Percentiles rank a stretch among this genome's conserved stretches.
Evolutionary conservation across 1,139 yeast genomes (phyloP).

Genomic region (Arxiozyma slooffiae): DNA sequence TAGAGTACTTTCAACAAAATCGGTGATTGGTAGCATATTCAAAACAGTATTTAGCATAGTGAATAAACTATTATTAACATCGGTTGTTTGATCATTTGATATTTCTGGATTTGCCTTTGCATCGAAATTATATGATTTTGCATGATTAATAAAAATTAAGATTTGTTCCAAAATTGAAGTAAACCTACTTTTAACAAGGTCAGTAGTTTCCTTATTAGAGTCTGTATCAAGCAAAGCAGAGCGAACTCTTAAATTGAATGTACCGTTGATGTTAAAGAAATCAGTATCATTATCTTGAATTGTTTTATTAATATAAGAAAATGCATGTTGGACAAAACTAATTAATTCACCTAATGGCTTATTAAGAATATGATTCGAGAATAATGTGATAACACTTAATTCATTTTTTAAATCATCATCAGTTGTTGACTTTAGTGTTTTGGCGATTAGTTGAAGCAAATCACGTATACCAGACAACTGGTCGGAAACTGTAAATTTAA

Average conservation of each 20-base stretch:
- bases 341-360: slow-evolving; percentile 42
- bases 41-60: slow-evolving; percentile 52
- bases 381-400: slow-evolving; percentile 48
- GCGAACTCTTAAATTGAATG: slow-evolving; percentile 51
- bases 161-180: slow-evolving; percentile 37
- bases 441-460: slow-evolving; percentile 47
- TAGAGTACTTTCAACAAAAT: slow-evolving; percentile 58
- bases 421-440: slow-evolving; percentile 25
- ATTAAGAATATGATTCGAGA: slow-evolving; percentile 51
- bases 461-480: slow-evolving; percentile 54
- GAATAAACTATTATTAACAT: slow-evolving; percentile 31
- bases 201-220: slow-evolving; percentile 21
- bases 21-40: slow-evolving; percentile 62
- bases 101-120: slow-evolving; percentile 2
- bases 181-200: slow-evolving; percentile 35
- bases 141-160: slow-evolving; percentile 28
- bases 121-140: background rate
- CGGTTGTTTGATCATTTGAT: slow-evolving; percentile 14
- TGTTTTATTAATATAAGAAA: slow-evolving; percentile 44
- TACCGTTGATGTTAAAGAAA: slow-evolving; percentile 36
- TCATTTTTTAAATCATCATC: slow-evolving; percentile 34
- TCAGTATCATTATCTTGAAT: slow-evolving; percentile 37
- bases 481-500: slow-evolving; percentile 55
- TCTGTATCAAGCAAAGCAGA: slow-evolving; percentile 44
- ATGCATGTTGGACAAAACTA: slow-evolving; percentile 41